Conservation (phyloP, 208 protist genomes). For the Phytomonas sp. region DNA sequence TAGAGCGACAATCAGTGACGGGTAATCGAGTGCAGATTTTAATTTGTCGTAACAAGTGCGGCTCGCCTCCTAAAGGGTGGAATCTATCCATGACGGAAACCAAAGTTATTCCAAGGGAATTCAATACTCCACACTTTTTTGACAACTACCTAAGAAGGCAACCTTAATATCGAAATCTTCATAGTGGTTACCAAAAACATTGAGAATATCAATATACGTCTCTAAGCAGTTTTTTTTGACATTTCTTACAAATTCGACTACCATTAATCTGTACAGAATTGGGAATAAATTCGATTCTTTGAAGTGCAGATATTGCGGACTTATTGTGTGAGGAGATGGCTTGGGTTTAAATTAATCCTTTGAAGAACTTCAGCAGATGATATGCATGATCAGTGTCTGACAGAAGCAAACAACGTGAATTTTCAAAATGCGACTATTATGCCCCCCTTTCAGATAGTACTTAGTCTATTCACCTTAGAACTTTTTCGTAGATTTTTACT, state of each 20-base stretch:
- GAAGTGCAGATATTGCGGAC: neutral
- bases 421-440: neutral
- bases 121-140: conserved; percentile 57
- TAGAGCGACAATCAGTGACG: conserved; percentile 89
- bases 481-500: neutral
- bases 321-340: neutral
- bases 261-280: too few relatives aligned
- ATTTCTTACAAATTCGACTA: too few relatives aligned
- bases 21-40: conserved; percentile 86
- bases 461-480: neutral
- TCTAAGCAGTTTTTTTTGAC: too few relatives aligned
- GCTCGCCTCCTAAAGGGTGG: conserved; percentile 57
- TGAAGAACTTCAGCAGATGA: neutral
- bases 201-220: too few relatives aligned
- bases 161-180: conserved; percentile 61
- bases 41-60: conserved; percentile 93
- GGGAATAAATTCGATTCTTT: too few relatives aligned
- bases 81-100: conserved; percentile 67
- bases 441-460: neutral
- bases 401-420: neutral
- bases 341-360: neutral
- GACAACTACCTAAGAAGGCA: conserved; percentile 63
- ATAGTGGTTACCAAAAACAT: conserved; percentile 47
- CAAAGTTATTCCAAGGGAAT: conserved; percentile 40
- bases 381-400: neutral